These are phyloP conservation scores for Gleditsia sinensis DNA, from an alignment of 306 rosid genomes.

Conservation along the genomic window DNA sequence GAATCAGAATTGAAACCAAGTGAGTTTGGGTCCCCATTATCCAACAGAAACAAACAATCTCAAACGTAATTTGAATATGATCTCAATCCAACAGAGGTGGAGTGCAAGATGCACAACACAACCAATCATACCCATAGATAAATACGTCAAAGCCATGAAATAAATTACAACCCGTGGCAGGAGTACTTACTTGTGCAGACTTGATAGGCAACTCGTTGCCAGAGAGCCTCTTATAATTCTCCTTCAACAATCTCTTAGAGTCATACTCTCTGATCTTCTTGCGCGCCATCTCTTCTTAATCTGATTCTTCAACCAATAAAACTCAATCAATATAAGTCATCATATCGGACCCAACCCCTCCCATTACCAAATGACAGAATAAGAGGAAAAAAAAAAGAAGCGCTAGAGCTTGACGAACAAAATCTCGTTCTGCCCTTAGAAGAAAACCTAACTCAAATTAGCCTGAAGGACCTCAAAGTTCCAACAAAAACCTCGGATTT, in stretches of 20 bases:
- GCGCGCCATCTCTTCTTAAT: constrained; percentile 74
- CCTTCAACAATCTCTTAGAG: constrained; percentile 94
- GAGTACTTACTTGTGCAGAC: constrained; percentile 72
- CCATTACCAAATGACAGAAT: not conserved
- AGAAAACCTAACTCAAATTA: constrained; percentile 32
- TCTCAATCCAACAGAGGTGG: not conserved
- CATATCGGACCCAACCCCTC: not conserved
- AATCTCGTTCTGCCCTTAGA: not conserved
- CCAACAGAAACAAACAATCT: constrained; percentile 6
- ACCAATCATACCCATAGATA: too few species aligned
- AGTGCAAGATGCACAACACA: not conserved
- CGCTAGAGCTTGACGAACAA: not conserved
- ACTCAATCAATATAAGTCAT: not conserved
- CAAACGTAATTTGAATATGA: not conserved
- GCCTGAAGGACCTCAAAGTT: constrained; percentile 29
- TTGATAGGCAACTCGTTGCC: constrained; percentile 73
- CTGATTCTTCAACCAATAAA: not conserved
- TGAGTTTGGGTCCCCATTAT: not conserved
- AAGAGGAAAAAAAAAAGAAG: not conserved
- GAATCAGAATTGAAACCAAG: not conserved
- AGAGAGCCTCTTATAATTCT: constrained; percentile 76
- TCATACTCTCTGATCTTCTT: constrained; percentile 99
- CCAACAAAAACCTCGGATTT: constrained; percentile 26
- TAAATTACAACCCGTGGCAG: not conserved
- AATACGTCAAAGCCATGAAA: constrained; percentile 5